phyloP scores from a whole-genome alignment of 2,329 filamentous ascomycete species.

The Aureobasidium subglaciale region DNA sequence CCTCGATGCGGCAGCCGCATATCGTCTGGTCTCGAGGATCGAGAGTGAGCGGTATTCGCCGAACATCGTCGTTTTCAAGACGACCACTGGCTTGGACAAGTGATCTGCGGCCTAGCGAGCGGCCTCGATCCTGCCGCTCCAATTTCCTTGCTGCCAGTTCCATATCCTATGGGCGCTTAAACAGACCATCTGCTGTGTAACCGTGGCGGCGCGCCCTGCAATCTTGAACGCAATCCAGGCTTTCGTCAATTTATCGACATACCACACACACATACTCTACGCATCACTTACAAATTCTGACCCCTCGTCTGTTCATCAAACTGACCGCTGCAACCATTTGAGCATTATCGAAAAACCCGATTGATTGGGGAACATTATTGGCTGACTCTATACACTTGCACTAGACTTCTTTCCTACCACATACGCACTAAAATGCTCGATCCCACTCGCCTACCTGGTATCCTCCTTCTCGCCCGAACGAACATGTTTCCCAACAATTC shows the following conservation, averaged over 20 bases:
- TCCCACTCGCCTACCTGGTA: constrained; percentile 37
- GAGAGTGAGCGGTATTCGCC: not conserved
- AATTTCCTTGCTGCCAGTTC: not conserved
- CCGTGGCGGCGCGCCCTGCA: not conserved
- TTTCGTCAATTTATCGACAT: not conserved
- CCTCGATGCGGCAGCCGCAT: not conserved
- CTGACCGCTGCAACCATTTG: not conserved
- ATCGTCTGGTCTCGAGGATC: not conserved
- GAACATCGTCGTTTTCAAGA: not conserved
- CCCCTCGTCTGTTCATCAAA: not conserved
- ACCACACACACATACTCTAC: not conserved
- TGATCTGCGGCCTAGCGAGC: not conserved
- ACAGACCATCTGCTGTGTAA: not conserved
- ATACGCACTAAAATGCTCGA: constrained; percentile 36
- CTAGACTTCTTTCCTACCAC: constrained; percentile 41
- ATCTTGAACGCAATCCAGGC: not conserved
- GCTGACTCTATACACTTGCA: not conserved
- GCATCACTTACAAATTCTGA: not conserved
- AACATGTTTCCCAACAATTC: constrained; percentile 82
- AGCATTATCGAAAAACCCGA: not conserved
- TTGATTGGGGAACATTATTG: not conserved
- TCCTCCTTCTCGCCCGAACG: constrained; percentile 63
- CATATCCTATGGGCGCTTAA: constrained; percentile 1
- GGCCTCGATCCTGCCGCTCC: not conserved
- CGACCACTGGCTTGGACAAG: not conserved